These are phyloP conservation scores for Phytopythium montanum DNA, from an alignment of 352 stramenopile genomes.

Conservation along the genomic window DNA sequence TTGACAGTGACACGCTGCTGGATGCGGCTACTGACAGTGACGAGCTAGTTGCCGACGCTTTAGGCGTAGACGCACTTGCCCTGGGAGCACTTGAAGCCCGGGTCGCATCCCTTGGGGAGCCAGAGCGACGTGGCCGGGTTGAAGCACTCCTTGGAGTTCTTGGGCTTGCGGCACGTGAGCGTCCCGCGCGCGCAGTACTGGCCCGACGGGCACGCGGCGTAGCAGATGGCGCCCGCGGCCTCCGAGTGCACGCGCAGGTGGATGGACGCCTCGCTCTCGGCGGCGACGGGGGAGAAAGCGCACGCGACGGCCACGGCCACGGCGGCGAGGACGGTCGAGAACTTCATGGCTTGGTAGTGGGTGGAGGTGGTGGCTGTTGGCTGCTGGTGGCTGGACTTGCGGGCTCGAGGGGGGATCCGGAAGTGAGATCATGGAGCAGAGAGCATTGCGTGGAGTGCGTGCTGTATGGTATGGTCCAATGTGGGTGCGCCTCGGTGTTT, in stretches of 20 bases:
- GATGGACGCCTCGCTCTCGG: slow-evolving; percentile 14
- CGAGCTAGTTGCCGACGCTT: background rate
- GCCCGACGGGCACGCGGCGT: slow-evolving; percentile 16
- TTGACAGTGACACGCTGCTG: background rate
- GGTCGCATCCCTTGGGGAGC: slow-evolving; percentile 15
- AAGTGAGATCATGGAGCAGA: background rate
- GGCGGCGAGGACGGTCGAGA: slow-evolving; percentile 21
- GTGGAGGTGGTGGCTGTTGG: no score
- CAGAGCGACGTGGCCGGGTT: slow-evolving; percentile 17
- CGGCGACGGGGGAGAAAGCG: slow-evolving; percentile 9
- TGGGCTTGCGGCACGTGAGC: slow-evolving; percentile 13
- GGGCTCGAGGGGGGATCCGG: background rate
- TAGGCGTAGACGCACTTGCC: slow-evolving; percentile 21
- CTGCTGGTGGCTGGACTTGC: background rate
- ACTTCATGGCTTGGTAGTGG: slow-evolving; percentile 20
- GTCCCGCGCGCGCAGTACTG: slow-evolving; percentile 20
- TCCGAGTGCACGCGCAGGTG: slow-evolving; percentile 25
- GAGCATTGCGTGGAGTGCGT: background rate
- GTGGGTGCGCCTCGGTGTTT: no score
- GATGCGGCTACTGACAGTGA: background rate
- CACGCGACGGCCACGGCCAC: slow-evolving; percentile 17
- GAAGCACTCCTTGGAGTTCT: slow-evolving; percentile 27
- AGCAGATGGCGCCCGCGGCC: slow-evolving; percentile 24
- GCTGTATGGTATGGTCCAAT: background rate
- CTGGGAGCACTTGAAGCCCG: slow-evolving; percentile 18